phyloP scores from a whole-genome alignment of 163 green algal genomes.

The Prototheca wickerhamii region DNA sequence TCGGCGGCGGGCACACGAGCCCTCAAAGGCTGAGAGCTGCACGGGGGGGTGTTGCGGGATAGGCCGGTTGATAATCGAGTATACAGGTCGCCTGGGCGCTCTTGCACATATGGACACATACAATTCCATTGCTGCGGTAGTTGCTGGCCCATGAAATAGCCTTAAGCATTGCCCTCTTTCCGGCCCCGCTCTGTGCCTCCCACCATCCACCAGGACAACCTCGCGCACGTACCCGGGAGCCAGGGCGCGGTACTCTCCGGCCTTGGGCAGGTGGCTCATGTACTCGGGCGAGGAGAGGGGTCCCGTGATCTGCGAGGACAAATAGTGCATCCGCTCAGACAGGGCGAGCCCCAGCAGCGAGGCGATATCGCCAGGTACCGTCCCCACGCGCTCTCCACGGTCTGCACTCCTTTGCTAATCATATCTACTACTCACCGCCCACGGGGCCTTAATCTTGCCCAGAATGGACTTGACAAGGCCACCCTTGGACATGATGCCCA shows the following conservation, averaged over 20 bases:
- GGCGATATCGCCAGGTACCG: too few relatives aligned
- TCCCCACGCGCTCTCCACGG: too few relatives aligned
- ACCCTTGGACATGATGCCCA: slow-evolving; percentile 3
- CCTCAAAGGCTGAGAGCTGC: slow-evolving; percentile 55
- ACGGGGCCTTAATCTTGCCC: slow-evolving; percentile 43
- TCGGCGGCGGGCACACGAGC: slow-evolving; percentile 50
- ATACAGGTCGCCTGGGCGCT: too few relatives aligned
- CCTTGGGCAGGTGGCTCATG: slow-evolving; percentile 41
- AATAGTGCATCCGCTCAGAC: background rate
- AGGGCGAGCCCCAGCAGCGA: too few relatives aligned
- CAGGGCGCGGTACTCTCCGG: slow-evolving; percentile 48
- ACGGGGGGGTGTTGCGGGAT: background rate
- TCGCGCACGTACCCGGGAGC: slow-evolving; percentile 42
- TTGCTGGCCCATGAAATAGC: too few relatives aligned
- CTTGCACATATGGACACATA: too few relatives aligned
- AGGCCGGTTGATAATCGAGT: too few relatives aligned
- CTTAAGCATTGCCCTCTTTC: background rate
- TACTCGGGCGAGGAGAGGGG: slow-evolving; percentile 55
- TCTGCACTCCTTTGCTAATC: background rate
- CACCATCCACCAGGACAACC: background rate
- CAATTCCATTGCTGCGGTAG: too few relatives aligned
- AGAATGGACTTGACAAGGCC: slow-evolving; percentile 2
- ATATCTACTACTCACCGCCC: slow-evolving; percentile 32
- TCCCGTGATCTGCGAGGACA: slow-evolving; percentile 44
- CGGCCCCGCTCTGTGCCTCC: background rate